phyloP scores from a whole-genome alignment of 1,284 basidiomycete genomes.

The Chalciporus sp. region DNA sequence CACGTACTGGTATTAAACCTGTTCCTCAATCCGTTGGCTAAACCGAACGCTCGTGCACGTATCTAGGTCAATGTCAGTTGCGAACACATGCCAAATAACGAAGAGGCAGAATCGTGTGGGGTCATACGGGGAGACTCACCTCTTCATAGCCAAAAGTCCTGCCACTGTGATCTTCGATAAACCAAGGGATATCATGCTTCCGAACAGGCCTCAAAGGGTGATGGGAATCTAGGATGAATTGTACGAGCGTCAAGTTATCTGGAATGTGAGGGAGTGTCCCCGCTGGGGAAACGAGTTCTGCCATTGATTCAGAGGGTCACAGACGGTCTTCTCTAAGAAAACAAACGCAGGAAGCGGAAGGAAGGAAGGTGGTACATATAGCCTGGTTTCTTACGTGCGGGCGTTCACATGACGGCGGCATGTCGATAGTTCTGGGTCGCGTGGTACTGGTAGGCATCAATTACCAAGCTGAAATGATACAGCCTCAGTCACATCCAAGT shows the following conservation, averaged over 20 bases:
- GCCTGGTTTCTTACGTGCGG: background rate
- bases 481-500: too few relatives aligned
- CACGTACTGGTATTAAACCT: slow-evolving; percentile 48
- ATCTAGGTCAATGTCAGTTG: slow-evolving; percentile 39
- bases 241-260: slow-evolving; percentile 66
- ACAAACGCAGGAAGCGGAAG: background rate
- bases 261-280: slow-evolving; percentile 54
- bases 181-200: slow-evolving; percentile 48
- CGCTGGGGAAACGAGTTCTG: slow-evolving; percentile 40
- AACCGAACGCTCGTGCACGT: slow-evolving; percentile 52
- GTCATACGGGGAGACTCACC: slow-evolving; percentile 34
- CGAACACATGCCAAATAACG: background rate
- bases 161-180: slow-evolving; percentile 65
- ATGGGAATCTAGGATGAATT: slow-evolving; percentile 64
- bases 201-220: slow-evolving; percentile 51
- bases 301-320: slow-evolving; percentile 29
- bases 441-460: too few relatives aligned
- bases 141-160: slow-evolving; percentile 46
- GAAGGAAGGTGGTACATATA: background rate
- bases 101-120: background rate
- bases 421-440: too few relatives aligned
- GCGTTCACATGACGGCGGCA: background rate
- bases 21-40: slow-evolving; percentile 56
- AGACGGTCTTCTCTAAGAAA: too few relatives aligned
- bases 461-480: too few relatives aligned